Evolutionary conservation across 164 flowering plant genomes (phyloP).

Genomic region (Berberis vulgaris): DNA sequence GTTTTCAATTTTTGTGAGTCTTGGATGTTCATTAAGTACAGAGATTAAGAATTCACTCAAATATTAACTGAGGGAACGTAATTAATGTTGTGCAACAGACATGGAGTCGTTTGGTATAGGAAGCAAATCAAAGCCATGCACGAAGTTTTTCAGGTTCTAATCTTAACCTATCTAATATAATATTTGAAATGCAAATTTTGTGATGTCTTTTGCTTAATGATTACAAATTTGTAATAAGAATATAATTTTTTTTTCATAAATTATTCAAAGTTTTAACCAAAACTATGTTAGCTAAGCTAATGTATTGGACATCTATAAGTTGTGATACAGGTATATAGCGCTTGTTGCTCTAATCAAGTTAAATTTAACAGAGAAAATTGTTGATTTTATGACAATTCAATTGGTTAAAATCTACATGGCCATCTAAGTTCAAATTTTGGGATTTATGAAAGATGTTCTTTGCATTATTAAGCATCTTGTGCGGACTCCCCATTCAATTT

Average conservation of each 20-base stretch:
- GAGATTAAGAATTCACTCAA: constrained; percentile 9
- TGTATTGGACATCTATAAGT: constrained; percentile 16
- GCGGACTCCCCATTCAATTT: too few species aligned
- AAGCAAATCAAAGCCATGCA: constrained; percentile 42
- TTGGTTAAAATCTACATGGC: too few species aligned
- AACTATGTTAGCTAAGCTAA: too few species aligned
- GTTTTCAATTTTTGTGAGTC: constrained; percentile 2
- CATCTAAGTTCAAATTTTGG: too few species aligned
- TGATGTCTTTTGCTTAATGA: constrained; percentile 12
- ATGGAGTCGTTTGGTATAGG: constrained; percentile 37
- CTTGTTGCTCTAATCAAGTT: constrained; percentile 35
- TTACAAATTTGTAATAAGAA: constrained; percentile 18
- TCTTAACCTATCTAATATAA: constrained; percentile 35
- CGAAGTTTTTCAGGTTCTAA: constrained; percentile 77
- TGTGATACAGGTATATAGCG: constrained; percentile 49
- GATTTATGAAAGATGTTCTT: too few species aligned
- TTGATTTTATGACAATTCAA: constrained; percentile 12
- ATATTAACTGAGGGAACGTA: constrained; percentile 23
- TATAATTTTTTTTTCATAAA: not conserved
- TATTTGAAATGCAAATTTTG: constrained; percentile 12
- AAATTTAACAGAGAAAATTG: constrained; percentile 36
- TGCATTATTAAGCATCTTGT: too few species aligned
- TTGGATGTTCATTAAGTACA: constrained; percentile 7
- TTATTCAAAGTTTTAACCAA: too few species aligned
- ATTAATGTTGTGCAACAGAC: constrained; percentile 43